Evolutionary conservation across 2,329 filamentous ascomycete genomes (phyloP), one percentile per base, ranked within the genome.

Genomic region (Trichoderma endophyticum): DNA sequence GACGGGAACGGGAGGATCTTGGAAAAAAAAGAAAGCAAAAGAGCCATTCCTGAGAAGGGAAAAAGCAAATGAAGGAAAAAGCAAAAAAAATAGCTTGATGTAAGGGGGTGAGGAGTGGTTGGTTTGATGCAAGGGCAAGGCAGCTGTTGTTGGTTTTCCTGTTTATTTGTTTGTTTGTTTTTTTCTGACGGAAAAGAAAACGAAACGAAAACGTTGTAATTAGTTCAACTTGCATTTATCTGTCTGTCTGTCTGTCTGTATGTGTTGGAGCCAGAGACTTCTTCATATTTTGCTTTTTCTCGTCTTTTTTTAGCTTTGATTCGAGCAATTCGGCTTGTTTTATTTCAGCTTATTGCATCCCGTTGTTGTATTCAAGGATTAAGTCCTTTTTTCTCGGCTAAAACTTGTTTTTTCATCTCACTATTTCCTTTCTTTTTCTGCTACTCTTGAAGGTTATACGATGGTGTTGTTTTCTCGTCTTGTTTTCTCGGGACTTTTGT

Each of bases 1-100:
- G 51, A 65, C 43, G 43, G 28, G 51, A 68, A 51, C 39, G 60
- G 43, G 32, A 7, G 65, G 36, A 72, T 72, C 71, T 72, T 70
- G 61, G 66, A 56, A 70, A 69, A 71, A 71, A 67, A 72, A 34
- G 9, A 26, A 39, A 71, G 18, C 12, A 56, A 43, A 24, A 18
- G 43, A 15, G 9, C 28, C 7, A n/a, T 34, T 30, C 54, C 26
- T 34, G 32, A 36, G 32, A 24, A 14, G 28, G 43, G 18, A 64
- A 59, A 60, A 48, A 57, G 48, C 24, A 36, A 63, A 70, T 9
- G 26, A 43, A 5, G 6, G 39, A 26, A 48, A 30, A 48, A n/a
- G 15, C 15, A 63, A 32, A 48, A 21, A 48, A n/a, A 6, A 5
- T 9, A 18, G 3, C 0, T 54, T 32, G 56, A 59, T 34, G 28